phyloP scores from a whole-genome alignment of 805 yeast genomes.

The Lachancea cidri region DNA sequence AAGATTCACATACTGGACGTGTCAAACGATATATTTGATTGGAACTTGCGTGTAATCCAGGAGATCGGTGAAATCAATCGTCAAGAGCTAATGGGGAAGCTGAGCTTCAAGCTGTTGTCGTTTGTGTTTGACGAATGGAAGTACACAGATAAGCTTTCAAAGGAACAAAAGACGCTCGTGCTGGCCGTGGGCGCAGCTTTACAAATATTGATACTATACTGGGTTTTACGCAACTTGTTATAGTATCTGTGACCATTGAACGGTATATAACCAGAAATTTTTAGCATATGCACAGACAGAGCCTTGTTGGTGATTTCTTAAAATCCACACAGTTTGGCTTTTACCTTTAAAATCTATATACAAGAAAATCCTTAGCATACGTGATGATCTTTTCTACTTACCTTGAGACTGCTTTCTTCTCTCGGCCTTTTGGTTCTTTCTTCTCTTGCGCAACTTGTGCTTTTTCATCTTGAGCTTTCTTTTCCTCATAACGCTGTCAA shows the following conservation, averaged over 20 bases:
- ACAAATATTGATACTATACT: conserved; percentile 10
- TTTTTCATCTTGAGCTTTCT: conserved; percentile 96
- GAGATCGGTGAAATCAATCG: conserved; percentile 68
- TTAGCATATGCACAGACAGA: not conserved
- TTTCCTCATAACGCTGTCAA: conserved; percentile 73
- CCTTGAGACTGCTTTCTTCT: conserved; percentile 59
- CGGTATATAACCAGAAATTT: conserved; percentile 1
- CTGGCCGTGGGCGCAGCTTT: conserved; percentile 10
- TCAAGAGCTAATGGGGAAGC: conserved; percentile 46
- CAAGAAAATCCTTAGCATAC: not conserved
- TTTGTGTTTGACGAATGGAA: conserved; percentile 31
- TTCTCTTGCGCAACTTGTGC: conserved; percentile 94
- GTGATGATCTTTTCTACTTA: conserved; percentile 13
- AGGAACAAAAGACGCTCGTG: conserved; percentile 9
- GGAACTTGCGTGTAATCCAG: conserved; percentile 53
- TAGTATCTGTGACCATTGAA: not conserved
- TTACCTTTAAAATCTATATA: not conserved
- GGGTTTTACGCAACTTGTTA: conserved; percentile 9
- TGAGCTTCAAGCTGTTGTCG: conserved; percentile 47
- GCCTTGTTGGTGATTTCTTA: not conserved
- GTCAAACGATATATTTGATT: conserved; percentile 57
- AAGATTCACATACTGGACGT: conserved; percentile 67
- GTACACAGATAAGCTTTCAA: conserved; percentile 20
- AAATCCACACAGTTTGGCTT: no score
- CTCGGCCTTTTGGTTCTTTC: conserved; percentile 84